phyloP scores from a whole-genome alignment of 2,329 filamentous ascomycete genomes.

The Pyrenochaeta sp. region DNA sequence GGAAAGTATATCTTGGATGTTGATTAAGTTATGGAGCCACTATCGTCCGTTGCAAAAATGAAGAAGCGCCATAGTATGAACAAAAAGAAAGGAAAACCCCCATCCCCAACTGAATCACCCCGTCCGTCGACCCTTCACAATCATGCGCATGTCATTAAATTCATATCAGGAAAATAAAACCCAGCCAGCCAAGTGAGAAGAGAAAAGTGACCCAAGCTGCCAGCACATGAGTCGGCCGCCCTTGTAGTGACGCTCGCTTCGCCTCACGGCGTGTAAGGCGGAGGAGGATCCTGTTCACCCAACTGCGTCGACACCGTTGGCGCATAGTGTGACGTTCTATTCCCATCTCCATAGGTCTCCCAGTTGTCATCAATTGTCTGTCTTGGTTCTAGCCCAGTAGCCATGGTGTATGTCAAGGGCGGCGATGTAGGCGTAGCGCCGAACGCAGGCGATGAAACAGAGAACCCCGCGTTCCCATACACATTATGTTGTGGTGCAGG shows the following conservation, averaged over 20 bases:
- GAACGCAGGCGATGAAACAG: conserved; percentile 38
- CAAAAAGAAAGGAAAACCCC: not conserved
- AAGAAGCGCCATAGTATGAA: not conserved
- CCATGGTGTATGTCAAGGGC: conserved; percentile 21
- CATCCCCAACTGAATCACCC: not conserved
- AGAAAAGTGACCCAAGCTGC: not conserved
- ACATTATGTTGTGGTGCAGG: conserved; percentile 24
- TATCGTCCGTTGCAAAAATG: too few species aligned
- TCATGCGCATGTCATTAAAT: not conserved
- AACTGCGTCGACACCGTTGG: conserved; percentile 31
- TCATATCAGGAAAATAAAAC: not conserved
- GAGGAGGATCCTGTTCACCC: conserved; percentile 31
- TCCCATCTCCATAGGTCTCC: conserved; percentile 31
- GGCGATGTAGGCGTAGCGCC: conserved; percentile 31
- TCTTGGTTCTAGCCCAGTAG: conserved; percentile 6
- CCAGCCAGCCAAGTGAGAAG: not conserved
- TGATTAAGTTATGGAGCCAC: too few species aligned
- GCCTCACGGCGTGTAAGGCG: conserved; percentile 17
- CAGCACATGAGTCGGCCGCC: not conserved
- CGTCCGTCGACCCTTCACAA: not conserved
- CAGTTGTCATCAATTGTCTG: conserved; percentile 38
- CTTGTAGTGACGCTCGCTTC: not conserved
- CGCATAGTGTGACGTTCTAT: conserved; percentile 15
- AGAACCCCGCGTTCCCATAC: conserved; percentile 39
- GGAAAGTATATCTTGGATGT: too few species aligned